phyloP scores from a whole-genome alignment of 805 yeast genomes.

The Kodamaea neixiangensis region DNA sequence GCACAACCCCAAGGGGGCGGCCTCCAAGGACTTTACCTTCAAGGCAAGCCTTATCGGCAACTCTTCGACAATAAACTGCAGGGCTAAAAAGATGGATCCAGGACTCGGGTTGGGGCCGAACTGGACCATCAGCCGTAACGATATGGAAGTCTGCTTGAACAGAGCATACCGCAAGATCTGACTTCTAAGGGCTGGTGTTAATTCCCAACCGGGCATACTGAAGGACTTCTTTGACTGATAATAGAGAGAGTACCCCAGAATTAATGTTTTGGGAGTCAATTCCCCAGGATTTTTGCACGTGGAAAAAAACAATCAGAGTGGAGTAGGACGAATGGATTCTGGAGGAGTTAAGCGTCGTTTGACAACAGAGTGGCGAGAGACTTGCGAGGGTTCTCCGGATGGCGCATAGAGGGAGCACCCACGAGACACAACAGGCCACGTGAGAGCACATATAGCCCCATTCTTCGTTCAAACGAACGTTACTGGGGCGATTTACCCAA shows the following conservation, averaged over 20 bases:
- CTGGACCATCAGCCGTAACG: conserved; percentile 87
- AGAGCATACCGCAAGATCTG: conserved; percentile 65
- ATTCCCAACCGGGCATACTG: conserved; percentile 40
- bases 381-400: not conserved
- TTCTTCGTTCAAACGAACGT: not conserved
- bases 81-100: conserved; percentile 78
- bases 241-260: not conserved
- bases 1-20: conserved; percentile 72
- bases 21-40: conserved; percentile 80
- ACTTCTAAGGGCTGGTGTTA: conserved; percentile 51
- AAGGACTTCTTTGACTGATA: not conserved
- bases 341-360: not conserved
- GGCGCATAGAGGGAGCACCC: not conserved
- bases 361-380: not conserved
- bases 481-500: not conserved
- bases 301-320: not conserved
- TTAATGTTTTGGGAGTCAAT: not conserved
- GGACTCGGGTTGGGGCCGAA: conserved; percentile 80
- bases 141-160: conserved; percentile 80
- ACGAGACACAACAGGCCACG: not conserved
- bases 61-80: conserved; percentile 82
- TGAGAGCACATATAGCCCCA: not conserved
- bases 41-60: conserved; percentile 85
- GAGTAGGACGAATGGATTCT: not conserved
- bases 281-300: conserved; percentile 6